Base-by-base conservation (phyloP, 306 rosid genomes). In the Fragaria nilgerrensis region DNA sequence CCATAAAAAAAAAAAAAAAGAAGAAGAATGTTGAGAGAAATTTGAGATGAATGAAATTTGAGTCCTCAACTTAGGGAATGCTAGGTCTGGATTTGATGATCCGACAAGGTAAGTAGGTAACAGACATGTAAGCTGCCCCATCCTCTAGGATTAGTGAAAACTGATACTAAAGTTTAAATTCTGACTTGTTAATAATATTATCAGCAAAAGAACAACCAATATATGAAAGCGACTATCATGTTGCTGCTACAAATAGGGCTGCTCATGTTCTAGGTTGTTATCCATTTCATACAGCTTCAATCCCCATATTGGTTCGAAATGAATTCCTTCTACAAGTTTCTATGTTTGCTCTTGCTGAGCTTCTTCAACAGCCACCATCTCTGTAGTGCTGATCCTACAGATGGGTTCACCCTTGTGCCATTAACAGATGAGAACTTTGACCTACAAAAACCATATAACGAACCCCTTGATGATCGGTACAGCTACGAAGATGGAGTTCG, bases 351-450 rank as follows among this genome's bases (percentile, higher is more conserved):
- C 37, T 14, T 73, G 3, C 7, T 73, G 77, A 55, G 70, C 48
- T 65, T 22, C 77, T 58, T 73, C 37, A 73, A 53, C 16, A 22
- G 22, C 59, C 59, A 19, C 23, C 23, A 52, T 52, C 23, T 52
- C 50, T 79, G 52, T 62, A 77, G 56, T 17, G 76, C 69, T 53
- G 86, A 88, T 79, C 89, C 89, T 62, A 81, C 86, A 16, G 44
- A 72, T 67, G 91, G 88, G 7, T 86, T 88, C 84, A 83, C 67
- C 66, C 74, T 47, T 16, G 85, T 88, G n/a, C 88, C 88, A 53
- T 61, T 85, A 67, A 84, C 83, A 19, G 45, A 70, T 10, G 52
- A 72, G 34, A 81, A 78, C 45, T 78, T 87, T 61, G 11, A 0
- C 23, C 20, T 83, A 34, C 84, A 87, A 27, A 85, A 81, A 27